These are phyloP conservation scores for Hypomontagnella submonticulosa DNA, from an alignment of 495 filamentous ascomycete species.

Conservation along the genomic window DNA sequence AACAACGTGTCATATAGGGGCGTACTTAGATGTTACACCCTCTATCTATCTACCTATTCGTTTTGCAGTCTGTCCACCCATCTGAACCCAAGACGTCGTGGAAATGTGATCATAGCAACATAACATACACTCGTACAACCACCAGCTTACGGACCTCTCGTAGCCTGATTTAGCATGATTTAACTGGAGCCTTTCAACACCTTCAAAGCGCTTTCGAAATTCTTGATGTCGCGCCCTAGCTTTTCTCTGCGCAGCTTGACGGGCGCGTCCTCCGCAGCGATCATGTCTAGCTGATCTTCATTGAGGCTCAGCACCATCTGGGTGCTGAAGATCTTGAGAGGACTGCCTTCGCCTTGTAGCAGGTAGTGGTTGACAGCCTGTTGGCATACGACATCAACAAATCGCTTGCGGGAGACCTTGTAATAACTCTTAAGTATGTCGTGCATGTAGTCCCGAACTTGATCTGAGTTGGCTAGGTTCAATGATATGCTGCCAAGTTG, in stretches of 20 bases:
- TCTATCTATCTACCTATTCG: too few species aligned
- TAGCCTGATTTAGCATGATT: background rate
- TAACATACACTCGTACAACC: background rate
- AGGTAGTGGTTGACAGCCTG: conserved; percentile 53
- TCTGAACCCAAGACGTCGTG: background rate
- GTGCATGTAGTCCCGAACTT: conserved; percentile 64
- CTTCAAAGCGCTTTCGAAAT: conserved; percentile 41
- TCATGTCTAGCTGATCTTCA: conserved; percentile 43
- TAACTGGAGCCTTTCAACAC: conserved; percentile 37
- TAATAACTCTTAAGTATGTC: conserved; percentile 70
- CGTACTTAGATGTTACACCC: background rate
- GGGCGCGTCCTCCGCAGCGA: conserved; percentile 37
- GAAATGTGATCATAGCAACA: background rate
- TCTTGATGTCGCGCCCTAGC: conserved; percentile 43
- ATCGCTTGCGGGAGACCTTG: conserved; percentile 65
- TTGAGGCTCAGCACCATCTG: conserved; percentile 37
- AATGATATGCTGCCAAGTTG: conserved; percentile 36
- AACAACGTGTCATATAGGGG: background rate
- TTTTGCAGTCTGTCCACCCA: background rate
- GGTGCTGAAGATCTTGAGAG: conserved; percentile 39
- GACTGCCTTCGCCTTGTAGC: conserved; percentile 37
- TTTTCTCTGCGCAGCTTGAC: conserved; percentile 45
- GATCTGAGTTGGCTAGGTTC: conserved; percentile 59
- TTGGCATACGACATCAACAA: conserved; percentile 65
- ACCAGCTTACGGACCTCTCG: background rate